A percentile compares a stretch with the other conserved stretches of the same genome.
phyloP scores from a whole-genome alignment of 2,329 filamentous ascomycete genomes.

The Verticillium albo-atrum region DNA sequence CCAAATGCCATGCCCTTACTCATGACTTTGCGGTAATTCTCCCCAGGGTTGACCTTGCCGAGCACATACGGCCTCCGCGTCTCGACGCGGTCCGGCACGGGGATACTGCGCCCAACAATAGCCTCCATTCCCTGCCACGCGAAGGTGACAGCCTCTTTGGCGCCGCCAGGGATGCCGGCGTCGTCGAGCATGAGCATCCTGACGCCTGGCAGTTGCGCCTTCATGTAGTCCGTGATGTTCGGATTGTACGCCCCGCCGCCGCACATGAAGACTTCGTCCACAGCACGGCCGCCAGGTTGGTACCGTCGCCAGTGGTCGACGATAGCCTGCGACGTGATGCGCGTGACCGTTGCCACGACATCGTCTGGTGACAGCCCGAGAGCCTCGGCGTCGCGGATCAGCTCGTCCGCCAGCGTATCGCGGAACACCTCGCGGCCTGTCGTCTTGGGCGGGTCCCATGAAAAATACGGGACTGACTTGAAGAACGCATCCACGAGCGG shows the following conservation, averaged over 20 bases:
- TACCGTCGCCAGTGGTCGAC: constrained; percentile 44
- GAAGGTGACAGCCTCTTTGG: constrained; percentile 52
- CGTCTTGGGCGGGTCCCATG: constrained; percentile 46
- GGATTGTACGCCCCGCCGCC: constrained; percentile 54
- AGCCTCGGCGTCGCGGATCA: constrained; percentile 42
- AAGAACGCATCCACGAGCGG: constrained; percentile 48
- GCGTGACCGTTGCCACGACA: constrained; percentile 53
- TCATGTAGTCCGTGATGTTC: constrained; percentile 50
- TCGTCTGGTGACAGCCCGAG: constrained; percentile 43
- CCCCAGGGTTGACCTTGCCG: constrained; percentile 49
- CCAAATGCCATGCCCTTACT: constrained; percentile 48
- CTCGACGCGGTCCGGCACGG: constrained; percentile 48
- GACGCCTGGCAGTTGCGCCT: constrained; percentile 40
- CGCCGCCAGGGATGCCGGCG: constrained; percentile 50
- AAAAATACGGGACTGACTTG: constrained; percentile 41
- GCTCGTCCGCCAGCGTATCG: constrained; percentile 47
- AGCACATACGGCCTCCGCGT: constrained; percentile 45
- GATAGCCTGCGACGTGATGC: constrained; percentile 55
- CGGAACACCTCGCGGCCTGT: constrained; percentile 57
- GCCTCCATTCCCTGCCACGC: constrained; percentile 59
- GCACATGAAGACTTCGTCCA: constrained; percentile 55
- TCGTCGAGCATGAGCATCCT: constrained; percentile 52
- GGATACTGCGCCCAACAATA: constrained; percentile 48
- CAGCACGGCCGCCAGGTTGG: constrained; percentile 33
- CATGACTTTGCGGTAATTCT: constrained; percentile 51